Evolutionary conservation across 75 land plant species (phyloP), one percentile per base, ranked within the genome.

Genomic region (Pinus albicaulis): DNA sequence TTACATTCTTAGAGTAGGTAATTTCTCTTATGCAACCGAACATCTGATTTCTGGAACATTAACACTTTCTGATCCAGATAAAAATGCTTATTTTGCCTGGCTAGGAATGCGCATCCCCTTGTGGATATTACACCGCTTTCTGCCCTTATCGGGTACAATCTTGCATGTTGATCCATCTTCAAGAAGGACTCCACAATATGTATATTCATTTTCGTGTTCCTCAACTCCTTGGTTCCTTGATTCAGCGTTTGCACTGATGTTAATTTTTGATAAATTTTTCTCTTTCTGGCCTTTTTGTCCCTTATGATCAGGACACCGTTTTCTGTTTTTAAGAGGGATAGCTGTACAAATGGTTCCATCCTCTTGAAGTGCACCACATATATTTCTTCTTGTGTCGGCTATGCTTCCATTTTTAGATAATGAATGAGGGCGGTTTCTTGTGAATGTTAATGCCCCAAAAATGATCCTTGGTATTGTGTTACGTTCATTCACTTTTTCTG

Each of bases 221-320:
- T 23, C 58, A 15, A 53, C 3, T 55, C 72, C 72, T 48, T 48
- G 52, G 52, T 48, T 48, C 8, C 52, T 48, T 48, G 52, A 61
- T 23, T 7, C 22, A 10, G 7, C 12, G 34, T 59, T n/a, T 55
- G 23, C 34, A 6, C 13, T 22, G 24, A 28, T 10, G 20, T 17
- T 22, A 7, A 19, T 26, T 17, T 36, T 69, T 69, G 31, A 36
- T 69, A 17, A 69, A 13, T 25, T 36, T n/a, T 69, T 36, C 17
- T 69, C 72, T 16, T 74, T 56, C 17, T 53, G 71, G 34, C 70
- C 75, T 57, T 20, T 82, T 77, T 57, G 78, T 13, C 76, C 88
- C 70, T 73, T 80, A 26, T 83, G 88, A 34, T 86, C 76, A 64
- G n/a, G 15, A 34, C 89, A 87, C 57, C 89, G 75, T 36, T 87